phyloP scores from a whole-genome alignment of 257 asterid genomes.

The Solanum neorickii region DNA sequence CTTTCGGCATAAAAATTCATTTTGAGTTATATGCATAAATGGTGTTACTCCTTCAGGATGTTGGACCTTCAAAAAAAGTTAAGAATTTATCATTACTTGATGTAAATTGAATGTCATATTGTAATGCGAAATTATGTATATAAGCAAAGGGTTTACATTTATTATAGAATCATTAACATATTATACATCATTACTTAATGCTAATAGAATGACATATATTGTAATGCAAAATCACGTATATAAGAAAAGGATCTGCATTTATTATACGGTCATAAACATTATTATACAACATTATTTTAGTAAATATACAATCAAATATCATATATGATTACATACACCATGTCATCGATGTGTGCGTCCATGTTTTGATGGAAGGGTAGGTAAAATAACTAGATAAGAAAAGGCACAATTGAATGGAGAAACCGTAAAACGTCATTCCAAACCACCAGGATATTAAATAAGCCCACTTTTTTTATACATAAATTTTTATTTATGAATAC shows the following conservation, averaged over 20 bases:
- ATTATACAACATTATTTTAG: not conserved
- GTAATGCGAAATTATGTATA: not conserved
- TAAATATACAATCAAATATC: not conserved
- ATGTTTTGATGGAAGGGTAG: not conserved
- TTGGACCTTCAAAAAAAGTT: slow-evolving; percentile 31
- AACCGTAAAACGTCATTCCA: not conserved
- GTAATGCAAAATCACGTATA: not conserved
- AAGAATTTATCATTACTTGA: slow-evolving; percentile 3
- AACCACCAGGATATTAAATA: not conserved
- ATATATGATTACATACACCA: not conserved
- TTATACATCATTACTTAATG: no score
- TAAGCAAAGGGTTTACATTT: not conserved
- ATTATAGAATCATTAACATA: no score
- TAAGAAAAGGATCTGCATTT: not conserved
- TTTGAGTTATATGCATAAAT: not conserved
- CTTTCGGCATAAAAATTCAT: not conserved
- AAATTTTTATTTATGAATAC: not conserved
- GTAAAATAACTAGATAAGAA: not conserved
- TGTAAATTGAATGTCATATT: not conserved
- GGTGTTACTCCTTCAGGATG: slow-evolving; percentile 35
- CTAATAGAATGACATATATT: not conserved
- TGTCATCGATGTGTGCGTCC: not conserved
- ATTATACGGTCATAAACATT: no score
- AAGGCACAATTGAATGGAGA: not conserved
- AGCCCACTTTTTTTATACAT: not conserved